Percentiles rank a stretch among this genome's conserved stretches.
Conservation (phyloP, 2,329 filamentous ascomycete species). For the Diplodia intermedia region DNA sequence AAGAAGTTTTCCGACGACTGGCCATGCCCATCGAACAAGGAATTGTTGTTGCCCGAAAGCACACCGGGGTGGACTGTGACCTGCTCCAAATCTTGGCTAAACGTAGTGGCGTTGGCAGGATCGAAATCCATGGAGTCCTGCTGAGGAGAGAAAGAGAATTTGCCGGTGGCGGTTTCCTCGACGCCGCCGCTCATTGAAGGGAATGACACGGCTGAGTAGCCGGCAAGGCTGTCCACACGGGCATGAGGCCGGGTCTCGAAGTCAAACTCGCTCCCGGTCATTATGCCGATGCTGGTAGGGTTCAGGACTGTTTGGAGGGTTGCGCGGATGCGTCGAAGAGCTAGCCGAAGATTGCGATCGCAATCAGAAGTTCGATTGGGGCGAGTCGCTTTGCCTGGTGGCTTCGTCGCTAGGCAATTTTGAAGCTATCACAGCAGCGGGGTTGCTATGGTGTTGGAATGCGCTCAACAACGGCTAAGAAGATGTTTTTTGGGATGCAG, state of each 20-base stretch:
- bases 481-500: background rate
- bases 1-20: background rate
- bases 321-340: background rate
- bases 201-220: constrained; percentile 5
- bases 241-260: background rate
- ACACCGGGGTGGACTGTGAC: constrained; percentile 16
- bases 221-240: constrained; percentile 19
- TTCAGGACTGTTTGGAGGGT: background rate
- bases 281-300: background rate
- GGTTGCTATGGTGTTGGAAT: background rate
- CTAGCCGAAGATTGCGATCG: background rate
- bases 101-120: background rate
- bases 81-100: constrained; percentile 2
- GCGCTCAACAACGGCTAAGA: background rate
- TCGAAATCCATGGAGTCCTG: constrained; percentile 7
- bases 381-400: background rate
- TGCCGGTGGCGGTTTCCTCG: background rate
- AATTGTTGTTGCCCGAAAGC: background rate
- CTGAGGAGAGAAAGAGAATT: constrained; percentile 12
- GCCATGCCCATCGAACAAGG: background rate
- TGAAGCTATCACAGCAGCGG: background rate
- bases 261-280: background rate
- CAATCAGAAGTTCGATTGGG: background rate
- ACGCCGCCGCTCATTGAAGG: background rate
- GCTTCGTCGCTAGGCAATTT: background rate